Base-by-base conservation (phyloP, 306 rosid species). In the Fragaria nilgerrensis region DNA sequence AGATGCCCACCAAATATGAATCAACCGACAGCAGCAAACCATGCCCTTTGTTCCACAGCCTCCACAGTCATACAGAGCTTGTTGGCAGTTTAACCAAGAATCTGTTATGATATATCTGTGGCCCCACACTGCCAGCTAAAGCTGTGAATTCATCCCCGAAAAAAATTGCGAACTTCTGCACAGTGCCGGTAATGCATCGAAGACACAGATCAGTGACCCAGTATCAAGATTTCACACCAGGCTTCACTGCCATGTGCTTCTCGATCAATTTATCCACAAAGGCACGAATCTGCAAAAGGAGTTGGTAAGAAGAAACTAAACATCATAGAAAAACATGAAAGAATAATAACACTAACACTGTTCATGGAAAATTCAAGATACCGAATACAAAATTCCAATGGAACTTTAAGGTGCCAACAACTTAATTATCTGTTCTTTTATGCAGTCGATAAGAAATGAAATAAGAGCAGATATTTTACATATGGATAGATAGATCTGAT, bases 241-340 rank as follows among this genome's bases (percentile, higher is more conserved):
- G 79, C 80, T 88, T 89, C 32, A 36, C 66, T 47, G 84, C 81
- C 97, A 88, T 89, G 86, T 95, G 93, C 86, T 90, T 95, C 86
- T 90, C 97, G 68, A 92, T 90, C 87, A 96, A 85, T 80, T 79
- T 84, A 82, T 96, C 99, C 82, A 95, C 97, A 86, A 92, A 95
- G 58, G 99, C 84, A 75, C 96, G 99, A 59, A 88, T 89, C 96
- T 95, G 97, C 90, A 90, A 17, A 70, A 73, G 77, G 65, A 76
- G 78, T 69, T 77, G 64, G 83, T 82, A 67, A 79, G 80, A 67
- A 15, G 81, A 82, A 43, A 50, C 41, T 74, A 64, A 37, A 66
- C 73, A 72, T 56, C 78, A 62, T 48, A 78, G 72, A 53, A 75
- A 72, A 79, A 50, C 16, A 73, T 65, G 22, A 32, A 45, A 50